Evolutionary conservation across 2,329 filamentous ascomycete species (phyloP), one percentile per base, ranked within the genome.

Genomic region (Alternaria sp.): DNA sequence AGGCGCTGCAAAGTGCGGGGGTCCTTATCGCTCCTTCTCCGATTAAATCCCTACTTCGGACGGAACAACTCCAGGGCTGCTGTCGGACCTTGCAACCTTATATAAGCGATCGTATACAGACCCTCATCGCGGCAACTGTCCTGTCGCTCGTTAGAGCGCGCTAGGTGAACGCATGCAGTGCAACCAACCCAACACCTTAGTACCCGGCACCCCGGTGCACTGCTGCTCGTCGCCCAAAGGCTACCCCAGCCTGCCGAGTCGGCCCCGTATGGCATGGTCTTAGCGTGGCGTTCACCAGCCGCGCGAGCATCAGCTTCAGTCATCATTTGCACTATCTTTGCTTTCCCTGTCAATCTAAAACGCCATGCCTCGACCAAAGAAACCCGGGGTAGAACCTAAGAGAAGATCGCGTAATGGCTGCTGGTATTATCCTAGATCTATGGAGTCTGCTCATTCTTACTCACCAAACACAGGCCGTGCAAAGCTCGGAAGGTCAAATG

Each of bases 401-500:
- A 87, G 84, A 72, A 84, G 89, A 72, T 90, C 88, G 70, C 86
- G 89, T 50, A 90, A 88, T 71, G 89, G 89, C 51, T 92, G 89
- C 78, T 91, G 89, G 89, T 89, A 80, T 80, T 41, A 44, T 41
- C 43, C 21, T 50, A 56, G 53, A 46, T 37, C 33, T 41, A 21
- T 14, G 12, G 11, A 33, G 49, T 10, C 10, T 20, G 9, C 6
- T 28, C 23, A 14, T 20, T n/a, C 51, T 3, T 26, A 53, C 30
- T 50, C 44, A 43, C 26, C n/a, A 10, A 44, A 26, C 14, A 63
- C 51, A 93, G 91, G 90, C 91, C 90, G 12, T 94, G 92, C 82
- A 94, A 94, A 82, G 87, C 87, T 67, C 87, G 91, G 64, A 95
- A 92, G 79, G 87, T 92, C 67, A 94, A 94, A 83, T 95, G 92